Percentiles rank a stretch among this genome's conserved stretches.
phyloP scores from a whole-genome alignment of 306 rosid genomes.

The Vigna nakashimae region DNA sequence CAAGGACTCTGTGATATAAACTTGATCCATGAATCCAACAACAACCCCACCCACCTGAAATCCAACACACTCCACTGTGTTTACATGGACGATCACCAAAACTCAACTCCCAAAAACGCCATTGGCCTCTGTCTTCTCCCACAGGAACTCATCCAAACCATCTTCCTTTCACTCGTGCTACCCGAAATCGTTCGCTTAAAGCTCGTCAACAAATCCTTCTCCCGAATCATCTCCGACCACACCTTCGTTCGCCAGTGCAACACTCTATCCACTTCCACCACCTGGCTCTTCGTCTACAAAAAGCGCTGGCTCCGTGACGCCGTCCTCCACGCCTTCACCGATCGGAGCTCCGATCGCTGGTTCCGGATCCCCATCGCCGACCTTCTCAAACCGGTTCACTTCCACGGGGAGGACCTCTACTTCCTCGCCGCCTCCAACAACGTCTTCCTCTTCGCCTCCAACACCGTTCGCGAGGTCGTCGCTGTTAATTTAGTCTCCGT shows the following conservation, averaged over 20 bases:
- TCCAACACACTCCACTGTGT: background rate
- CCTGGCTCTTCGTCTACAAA: slow-evolving; percentile 73
- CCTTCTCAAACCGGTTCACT: slow-evolving; percentile 53
- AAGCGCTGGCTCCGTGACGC: slow-evolving; percentile 73
- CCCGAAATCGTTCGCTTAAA: slow-evolving; percentile 50
- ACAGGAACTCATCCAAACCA: slow-evolving; percentile 59
- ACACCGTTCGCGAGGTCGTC: slow-evolving; percentile 55
- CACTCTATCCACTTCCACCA: slow-evolving; percentile 53
- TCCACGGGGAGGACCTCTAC: slow-evolving; percentile 62
- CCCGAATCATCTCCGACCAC: slow-evolving; percentile 50
- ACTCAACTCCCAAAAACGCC: slow-evolving; percentile 44
- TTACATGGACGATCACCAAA: slow-evolving; percentile 58
- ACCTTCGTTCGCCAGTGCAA: slow-evolving; percentile 62
- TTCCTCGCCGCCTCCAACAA: slow-evolving; percentile 62
- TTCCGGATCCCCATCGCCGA: slow-evolving; percentile 60
- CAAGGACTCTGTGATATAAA: background rate
- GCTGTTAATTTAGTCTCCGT: slow-evolving; percentile 58
- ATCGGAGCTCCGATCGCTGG: slow-evolving; percentile 63
- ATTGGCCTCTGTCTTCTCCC: slow-evolving; percentile 70
- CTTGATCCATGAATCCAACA: background rate
- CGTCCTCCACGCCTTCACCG: slow-evolving; percentile 62
- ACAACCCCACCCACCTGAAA: background rate
- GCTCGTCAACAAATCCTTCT: slow-evolving; percentile 44
- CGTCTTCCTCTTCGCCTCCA: slow-evolving; percentile 61
- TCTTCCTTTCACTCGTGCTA: slow-evolving; percentile 54